phyloP scores from a whole-genome alignment of 805 yeast genomes.

The Saturnispora quitensis region DNA sequence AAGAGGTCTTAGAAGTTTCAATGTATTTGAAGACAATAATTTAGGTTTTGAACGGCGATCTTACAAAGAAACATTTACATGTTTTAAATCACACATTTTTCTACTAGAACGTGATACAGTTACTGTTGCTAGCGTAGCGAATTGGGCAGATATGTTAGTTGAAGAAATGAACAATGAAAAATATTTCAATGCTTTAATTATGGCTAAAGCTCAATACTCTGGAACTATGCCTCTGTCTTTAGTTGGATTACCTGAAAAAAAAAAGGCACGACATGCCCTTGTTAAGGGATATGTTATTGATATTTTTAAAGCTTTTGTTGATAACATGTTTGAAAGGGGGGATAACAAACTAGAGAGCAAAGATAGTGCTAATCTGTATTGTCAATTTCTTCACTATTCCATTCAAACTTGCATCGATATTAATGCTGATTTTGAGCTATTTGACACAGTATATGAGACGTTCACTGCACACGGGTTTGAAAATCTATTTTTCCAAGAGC shows the following conservation, averaged over 20 bases:
- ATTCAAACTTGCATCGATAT: slow-evolving; percentile 35
- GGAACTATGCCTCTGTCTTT: slow-evolving; percentile 42
- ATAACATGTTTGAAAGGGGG: slow-evolving; percentile 29
- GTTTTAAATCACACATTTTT: slow-evolving; percentile 40
- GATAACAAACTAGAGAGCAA: slow-evolving; percentile 4
- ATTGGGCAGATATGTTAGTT: slow-evolving; percentile 62
- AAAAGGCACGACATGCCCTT: slow-evolving; percentile 34
- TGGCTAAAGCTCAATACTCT: slow-evolving; percentile 43
- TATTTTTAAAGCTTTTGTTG: slow-evolving; percentile 45
- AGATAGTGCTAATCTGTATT: slow-evolving; percentile 15
- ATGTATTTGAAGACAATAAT: slow-evolving; percentile 10
- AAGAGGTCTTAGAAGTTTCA: slow-evolving; percentile 28
- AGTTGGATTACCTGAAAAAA: slow-evolving; percentile 47
- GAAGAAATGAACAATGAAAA: slow-evolving; percentile 38
- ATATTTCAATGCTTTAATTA: slow-evolving; percentile 47
- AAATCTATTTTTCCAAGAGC: slow-evolving; percentile 38
- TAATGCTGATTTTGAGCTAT: slow-evolving; percentile 25
- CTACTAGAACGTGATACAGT: slow-evolving; percentile 45
- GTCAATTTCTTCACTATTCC: slow-evolving; percentile 28
- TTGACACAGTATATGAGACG: slow-evolving; percentile 38
- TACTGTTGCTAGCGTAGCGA: slow-evolving; percentile 47
- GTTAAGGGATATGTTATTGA: slow-evolving; percentile 48
- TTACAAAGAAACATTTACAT: slow-evolving; percentile 27
- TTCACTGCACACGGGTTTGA: slow-evolving; percentile 28
- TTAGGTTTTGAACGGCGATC: slow-evolving; percentile 12